phyloP scores from a whole-genome alignment of 2,329 filamentous ascomycete species.

The Aspergillus clavatus region DNA sequence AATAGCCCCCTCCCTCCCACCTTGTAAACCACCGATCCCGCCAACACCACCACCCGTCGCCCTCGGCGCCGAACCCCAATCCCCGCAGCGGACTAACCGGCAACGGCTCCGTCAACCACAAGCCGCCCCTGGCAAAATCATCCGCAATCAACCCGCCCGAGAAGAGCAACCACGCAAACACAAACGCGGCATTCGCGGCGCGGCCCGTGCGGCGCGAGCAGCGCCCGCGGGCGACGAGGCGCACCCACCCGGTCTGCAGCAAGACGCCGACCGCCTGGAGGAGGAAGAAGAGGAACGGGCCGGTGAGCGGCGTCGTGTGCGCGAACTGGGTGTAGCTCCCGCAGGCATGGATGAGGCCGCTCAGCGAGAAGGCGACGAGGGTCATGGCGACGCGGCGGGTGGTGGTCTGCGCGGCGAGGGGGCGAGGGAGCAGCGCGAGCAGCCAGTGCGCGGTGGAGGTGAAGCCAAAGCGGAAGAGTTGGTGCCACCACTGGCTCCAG shows the following conservation, averaged over 20 bases:
- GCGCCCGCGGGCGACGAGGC: not conserved
- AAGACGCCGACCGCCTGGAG: constrained; percentile 63
- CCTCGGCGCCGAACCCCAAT: constrained; percentile 57
- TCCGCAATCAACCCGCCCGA: constrained; percentile 65
- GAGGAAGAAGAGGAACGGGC: constrained; percentile 64
- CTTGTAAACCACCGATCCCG: constrained; percentile 51
- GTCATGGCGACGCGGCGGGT: constrained; percentile 22
- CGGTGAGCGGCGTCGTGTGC: constrained; percentile 50
- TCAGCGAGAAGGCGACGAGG: constrained; percentile 31
- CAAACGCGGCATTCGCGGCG: constrained; percentile 57
- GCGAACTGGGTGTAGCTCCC: constrained; percentile 66
- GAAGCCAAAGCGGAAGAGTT: constrained; percentile 68
- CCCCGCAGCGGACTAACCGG: constrained; percentile 67
- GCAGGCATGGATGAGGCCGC: constrained; percentile 57
- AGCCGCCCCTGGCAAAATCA: constrained; percentile 66
- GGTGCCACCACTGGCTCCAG: constrained; percentile 90
- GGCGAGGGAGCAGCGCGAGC: constrained; percentile 25
- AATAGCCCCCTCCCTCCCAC: constrained; percentile 61
- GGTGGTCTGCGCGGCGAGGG: constrained; percentile 11
- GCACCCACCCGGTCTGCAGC: constrained; percentile 49
- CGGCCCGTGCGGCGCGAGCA: constrained; percentile 48
- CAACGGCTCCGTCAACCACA: constrained; percentile 81
- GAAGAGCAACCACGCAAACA: constrained; percentile 61
- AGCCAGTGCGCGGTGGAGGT: constrained; percentile 37
- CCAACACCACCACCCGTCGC: constrained; percentile 66